Evolutionary conservation across 257 asterid species (phyloP), one percentile per base, ranked within the genome.

Genomic region (Verbena officinalis): DNA sequence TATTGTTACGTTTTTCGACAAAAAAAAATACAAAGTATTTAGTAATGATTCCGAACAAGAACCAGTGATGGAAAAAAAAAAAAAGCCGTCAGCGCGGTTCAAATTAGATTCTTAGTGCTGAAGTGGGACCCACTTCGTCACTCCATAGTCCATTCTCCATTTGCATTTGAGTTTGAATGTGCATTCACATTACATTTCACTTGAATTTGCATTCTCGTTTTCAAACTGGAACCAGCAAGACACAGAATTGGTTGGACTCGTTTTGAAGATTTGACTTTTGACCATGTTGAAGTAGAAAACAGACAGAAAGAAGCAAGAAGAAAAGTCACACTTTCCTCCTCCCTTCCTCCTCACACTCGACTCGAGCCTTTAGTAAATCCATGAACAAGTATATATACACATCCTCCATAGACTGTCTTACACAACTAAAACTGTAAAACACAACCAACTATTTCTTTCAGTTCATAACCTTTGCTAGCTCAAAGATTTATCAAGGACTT

Each of bases 321-420:
- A 81, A 78, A 77, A 81, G 83, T 81, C 90, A 59, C 95, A 75
- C 88, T 75, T 87, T 87, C 97, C 87, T 68, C 54, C 77, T 67
- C 24, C 77, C 76, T 83, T 81, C 85, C 83, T 73, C 64, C 40
- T n/a, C 53, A 65, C 9, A 10, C 68, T 19, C 16, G 33, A 27
- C 4, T 27, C 33, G 7, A 16, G 24, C 15, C 20, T 45, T 73
- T 45, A 30, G 45, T 27, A 43, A 63, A 44, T n/a, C 58, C 60
- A 36, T 58, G 22, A 60, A 63, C 27, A 44, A 62, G 77, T 79
- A 82, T 83, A 86, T 52, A 74, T 4, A 53, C 7, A 65, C 7
- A 64, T 55, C 73, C 75, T 75, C 3, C 7, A 36, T 7, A 36
- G 40, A 7, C 74, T 30, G 62, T 61, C 27, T 63, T 59, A 64